A percentile compares a stretch with the other conserved stretches of the same genome.
Conservation (phyloP, 2,329 filamentous ascomycete genomes). For the Leptosphaerulina australis region DNA sequence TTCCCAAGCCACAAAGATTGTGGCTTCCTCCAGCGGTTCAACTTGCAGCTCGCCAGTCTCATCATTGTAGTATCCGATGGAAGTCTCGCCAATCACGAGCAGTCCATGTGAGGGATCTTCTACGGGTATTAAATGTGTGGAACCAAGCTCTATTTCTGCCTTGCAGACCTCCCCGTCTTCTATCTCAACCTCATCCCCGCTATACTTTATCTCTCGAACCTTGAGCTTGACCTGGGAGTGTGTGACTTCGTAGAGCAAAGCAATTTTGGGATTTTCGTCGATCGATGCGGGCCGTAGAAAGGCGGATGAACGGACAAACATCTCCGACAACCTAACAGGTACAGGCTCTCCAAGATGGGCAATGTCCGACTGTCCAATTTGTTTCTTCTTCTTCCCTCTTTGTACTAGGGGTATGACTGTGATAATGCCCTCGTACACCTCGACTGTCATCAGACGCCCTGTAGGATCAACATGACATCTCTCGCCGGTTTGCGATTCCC, state of each 20-base stretch:
- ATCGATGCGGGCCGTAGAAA: conserved; percentile 64
- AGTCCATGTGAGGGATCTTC: conserved; percentile 61
- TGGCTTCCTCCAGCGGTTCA: conserved; percentile 71
- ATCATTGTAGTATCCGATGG: conserved; percentile 84
- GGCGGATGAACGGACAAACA: conserved; percentile 69
- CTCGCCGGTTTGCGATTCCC: conserved; percentile 82
- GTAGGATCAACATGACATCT: conserved; percentile 84
- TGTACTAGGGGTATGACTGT: conserved; percentile 67
- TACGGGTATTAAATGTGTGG: conserved; percentile 67
- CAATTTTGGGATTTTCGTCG: conserved; percentile 63
- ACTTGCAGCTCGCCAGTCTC: conserved; percentile 70
- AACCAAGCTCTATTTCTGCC: conserved; percentile 63
- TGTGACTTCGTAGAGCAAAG: conserved; percentile 69
- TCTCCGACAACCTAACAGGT: conserved; percentile 67
- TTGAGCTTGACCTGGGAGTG: conserved; percentile 61
- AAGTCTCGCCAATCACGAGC: conserved; percentile 63
- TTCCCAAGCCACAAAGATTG: conserved; percentile 91
- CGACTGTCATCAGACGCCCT: conserved; percentile 69
- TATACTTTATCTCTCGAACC: conserved; percentile 60
- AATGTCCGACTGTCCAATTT: conserved; percentile 52
- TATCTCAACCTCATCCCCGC: conserved; percentile 60
- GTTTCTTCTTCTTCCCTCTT: conserved; percentile 57
- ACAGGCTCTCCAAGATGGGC: conserved; percentile 67
- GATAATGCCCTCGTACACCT: conserved; percentile 71
- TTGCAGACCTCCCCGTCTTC: conserved; percentile 58